Base-by-base conservation (phyloP, 2,329 filamentous ascomycete genomes). In the Mycosphaerella arachidis region DNA sequence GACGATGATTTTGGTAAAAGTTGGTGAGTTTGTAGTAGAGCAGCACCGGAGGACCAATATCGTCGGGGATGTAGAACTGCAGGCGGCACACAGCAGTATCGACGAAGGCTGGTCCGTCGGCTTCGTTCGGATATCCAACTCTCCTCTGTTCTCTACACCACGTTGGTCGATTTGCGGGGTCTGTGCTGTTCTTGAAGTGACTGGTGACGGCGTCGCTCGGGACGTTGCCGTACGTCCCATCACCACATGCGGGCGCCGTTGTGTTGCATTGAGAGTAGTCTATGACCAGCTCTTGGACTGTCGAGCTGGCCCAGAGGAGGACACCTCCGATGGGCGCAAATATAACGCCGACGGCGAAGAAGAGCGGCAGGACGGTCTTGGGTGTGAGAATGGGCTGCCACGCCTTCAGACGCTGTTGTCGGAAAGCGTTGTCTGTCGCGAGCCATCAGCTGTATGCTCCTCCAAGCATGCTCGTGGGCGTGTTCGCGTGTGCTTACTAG, bases 361-460 rank as follows among this genome's bases (percentile, higher is more conserved):
- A 96, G 61, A 97, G 84, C 63, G 92, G 92, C 35, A 95, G 81
- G 37, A 95, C 91, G 50, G 92, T 96, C 79, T 96, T 96, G 1
- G 93, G 93, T 3, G 93, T 97, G 55, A 97, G 82, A 72, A 97
- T 97, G 40, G 93, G 93, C 78, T 99, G 94, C 94, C 94, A 99
- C 80, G 94, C 94, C 79, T 97, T 97, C 76, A 99, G 79, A 73
- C 94, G 87, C 78, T 99, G 94, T 75, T 99, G 94, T 70, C 94
- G 86, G 75, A 97, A 99, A 10, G 94, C 94, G 61, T 93, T 97
- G 79, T 97, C 91, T 96, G 72, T 67, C 20, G 58, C 54, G 35
- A 24, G 57, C 56, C 53, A 65, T 68, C 66, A 66, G 64, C 60
- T 54, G 18, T 6, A 43, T 45, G 31, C 62, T 55, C n/a, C 57